Evolutionary conservation across 2,329 filamentous ascomycete species (phyloP), one percentile per base, ranked within the genome.

Genomic region (Chaetomium sp.): DNA sequence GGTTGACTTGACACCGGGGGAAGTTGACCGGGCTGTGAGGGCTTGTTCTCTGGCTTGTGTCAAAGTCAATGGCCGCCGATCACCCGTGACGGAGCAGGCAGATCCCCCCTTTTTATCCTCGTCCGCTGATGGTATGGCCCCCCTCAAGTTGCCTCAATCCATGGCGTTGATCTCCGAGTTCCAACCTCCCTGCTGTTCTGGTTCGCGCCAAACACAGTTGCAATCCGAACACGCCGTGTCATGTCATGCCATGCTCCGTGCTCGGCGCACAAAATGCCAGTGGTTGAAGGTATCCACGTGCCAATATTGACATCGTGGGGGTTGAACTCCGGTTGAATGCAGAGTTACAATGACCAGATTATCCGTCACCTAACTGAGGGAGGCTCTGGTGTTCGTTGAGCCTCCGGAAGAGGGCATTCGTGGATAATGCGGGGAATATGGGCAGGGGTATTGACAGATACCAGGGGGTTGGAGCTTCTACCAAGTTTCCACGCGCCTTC

Each of bases 401-500:
- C 25, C 25, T 31, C 13, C 23, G 16, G 19, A 25, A 1, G 21
- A n/a, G 19, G 27, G 51, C 42, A 56, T 63, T 58, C 35, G 49
- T 54, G 42, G 35, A 50, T 42, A 50, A 25, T 64, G 57, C 29
- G 57, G 55, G 62, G 60, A 21, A 55, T 49, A 49, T 19, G 29
- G 38, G 31, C 62, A 60, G 33, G 50, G 57, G 50, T 45, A 13
- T 7, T 6, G 16, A 38, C 5, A 27, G 38, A 65, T 57, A 35
- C 54, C 58, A 25, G 63, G 54, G 58, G 25, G 10, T 27, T n/a
- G 53, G 54, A 56, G 45, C 58, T 62, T 65, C 62, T 27, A 60
- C 51, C 50, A 64, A 56, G 57, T 53, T 62, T 62, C 63, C 54
- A 65, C 21, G 55, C 21, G 47, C 6, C 27, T 55, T 59, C 54